A percentile compares a stretch with the other conserved stretches of the same genome.
Conservation (phyloP, 306 rosid genomes). For the Ochetophila trinervis region DNA sequence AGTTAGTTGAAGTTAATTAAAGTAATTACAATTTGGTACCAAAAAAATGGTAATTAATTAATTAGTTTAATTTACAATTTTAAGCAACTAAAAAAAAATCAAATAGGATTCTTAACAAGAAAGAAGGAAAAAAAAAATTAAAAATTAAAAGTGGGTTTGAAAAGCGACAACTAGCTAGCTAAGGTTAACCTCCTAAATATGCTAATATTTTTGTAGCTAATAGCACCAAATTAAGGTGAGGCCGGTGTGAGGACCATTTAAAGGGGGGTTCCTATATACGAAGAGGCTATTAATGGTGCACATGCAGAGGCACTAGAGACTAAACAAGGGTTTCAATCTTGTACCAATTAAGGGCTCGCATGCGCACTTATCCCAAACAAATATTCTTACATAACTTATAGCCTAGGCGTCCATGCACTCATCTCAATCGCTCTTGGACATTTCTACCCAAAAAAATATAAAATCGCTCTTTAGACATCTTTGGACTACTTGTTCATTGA, state of each 20-base stretch:
- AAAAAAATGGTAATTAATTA: too few relatives aligned
- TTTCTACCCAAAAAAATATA: too few relatives aligned
- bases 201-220: neutral
- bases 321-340: neutral
- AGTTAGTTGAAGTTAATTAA: too few relatives aligned
- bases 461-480: too few relatives aligned
- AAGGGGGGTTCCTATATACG: neutral
- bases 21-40: too few relatives aligned
- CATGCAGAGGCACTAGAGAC: slow-evolving; percentile 15
- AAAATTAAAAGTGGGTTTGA: too few relatives aligned
- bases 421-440: neutral
- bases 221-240: neutral
- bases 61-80: too few relatives aligned
- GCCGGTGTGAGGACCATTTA: slow-evolving; percentile 16
- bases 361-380: neutral
- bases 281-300: slow-evolving; percentile 18
- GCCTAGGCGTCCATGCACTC: neutral
- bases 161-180: neutral
- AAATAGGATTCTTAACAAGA: too few relatives aligned
- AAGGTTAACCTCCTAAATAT: neutral
- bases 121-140: too few relatives aligned
- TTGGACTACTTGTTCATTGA: too few relatives aligned
- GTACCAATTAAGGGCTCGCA: neutral
- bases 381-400: neutral
- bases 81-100: too few relatives aligned